Evolutionary conservation across 768 basidiomycete genomes (phyloP).

Genomic region (Podaxis mareebaensis): DNA sequence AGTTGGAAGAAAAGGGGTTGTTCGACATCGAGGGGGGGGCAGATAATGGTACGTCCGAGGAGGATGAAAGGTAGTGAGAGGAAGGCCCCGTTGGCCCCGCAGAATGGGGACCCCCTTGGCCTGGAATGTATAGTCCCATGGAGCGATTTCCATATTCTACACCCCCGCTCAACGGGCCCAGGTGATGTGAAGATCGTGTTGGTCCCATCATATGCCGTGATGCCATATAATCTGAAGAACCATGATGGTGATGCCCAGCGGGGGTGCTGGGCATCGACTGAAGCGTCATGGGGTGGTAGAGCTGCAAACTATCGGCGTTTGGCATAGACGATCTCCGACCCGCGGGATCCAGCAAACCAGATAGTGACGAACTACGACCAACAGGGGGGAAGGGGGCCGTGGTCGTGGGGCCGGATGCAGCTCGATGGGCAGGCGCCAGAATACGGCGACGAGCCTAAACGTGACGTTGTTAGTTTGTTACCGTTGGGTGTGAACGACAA

Average conservation of each 20-base stretch:
- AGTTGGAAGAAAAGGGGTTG: slow-evolving; percentile 41
- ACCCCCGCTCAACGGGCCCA: slow-evolving; percentile 37
- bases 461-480: slow-evolving; percentile 7
- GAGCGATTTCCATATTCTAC: slow-evolving; percentile 37
- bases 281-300: slow-evolving; percentile 79
- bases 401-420: slow-evolving; percentile 75
- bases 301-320: slow-evolving; percentile 63
- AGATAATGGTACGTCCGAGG: slow-evolving; percentile 50
- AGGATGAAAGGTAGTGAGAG: slow-evolving; percentile 32
- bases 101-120: slow-evolving; percentile 42
- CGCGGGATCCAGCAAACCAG: slow-evolving; percentile 41
- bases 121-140: slow-evolving; percentile 36
- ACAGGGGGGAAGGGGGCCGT: slow-evolving; percentile 68
- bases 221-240: slow-evolving; percentile 41
- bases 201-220: slow-evolving; percentile 50
- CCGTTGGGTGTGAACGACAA: neutral
- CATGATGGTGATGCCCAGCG: slow-evolving; percentile 36
- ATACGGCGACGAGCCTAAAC: slow-evolving; percentile 77
- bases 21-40: slow-evolving; percentile 50
- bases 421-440: slow-evolving; percentile 78
- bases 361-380: slow-evolving; percentile 44
- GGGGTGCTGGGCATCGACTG: slow-evolving; percentile 53
- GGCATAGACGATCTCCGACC: slow-evolving; percentile 68
- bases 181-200: slow-evolving; percentile 32
- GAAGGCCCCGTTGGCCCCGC: slow-evolving; percentile 33